Evolutionary conservation across 192 early-diverging fungal species (phyloP).

Genomic region (Lobosporangium transversale): DNA sequence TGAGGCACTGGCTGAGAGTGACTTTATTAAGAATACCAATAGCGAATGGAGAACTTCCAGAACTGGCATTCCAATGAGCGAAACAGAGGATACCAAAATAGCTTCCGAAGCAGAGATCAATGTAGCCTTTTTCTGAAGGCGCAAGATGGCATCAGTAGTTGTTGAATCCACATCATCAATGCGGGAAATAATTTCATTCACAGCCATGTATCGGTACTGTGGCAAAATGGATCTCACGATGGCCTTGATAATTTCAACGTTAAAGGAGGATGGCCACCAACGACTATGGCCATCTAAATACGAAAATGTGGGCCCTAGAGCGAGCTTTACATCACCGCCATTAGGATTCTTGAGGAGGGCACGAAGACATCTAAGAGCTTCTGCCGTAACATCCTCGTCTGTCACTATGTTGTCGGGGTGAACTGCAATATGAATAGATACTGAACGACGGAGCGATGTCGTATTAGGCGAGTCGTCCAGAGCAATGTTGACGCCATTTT

Average conservation of each 20-base stretch:
- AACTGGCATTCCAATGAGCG: constrained; percentile 61
- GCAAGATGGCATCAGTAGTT: constrained; percentile 19
- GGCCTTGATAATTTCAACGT: constrained; percentile 32
- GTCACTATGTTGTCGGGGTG: constrained; percentile 42
- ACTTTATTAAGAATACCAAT: constrained; percentile 52
- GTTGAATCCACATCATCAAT: constrained; percentile 40
- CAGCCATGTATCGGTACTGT: constrained; percentile 61
- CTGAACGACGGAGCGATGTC: constrained; percentile 17
- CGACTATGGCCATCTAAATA: constrained; percentile 47
- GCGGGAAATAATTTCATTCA: constrained; percentile 58
- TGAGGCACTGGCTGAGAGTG: constrained; percentile 14
- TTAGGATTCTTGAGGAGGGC: constrained; percentile 45
- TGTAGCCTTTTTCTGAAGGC: constrained; percentile 55
- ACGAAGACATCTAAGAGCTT: constrained; percentile 47
- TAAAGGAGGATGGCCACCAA: constrained; percentile 54
- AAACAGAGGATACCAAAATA: constrained; percentile 55
- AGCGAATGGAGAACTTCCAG: constrained; percentile 63
- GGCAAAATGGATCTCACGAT: constrained; percentile 49
- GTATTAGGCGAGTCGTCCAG: not conserved
- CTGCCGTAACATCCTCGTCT: constrained; percentile 40
- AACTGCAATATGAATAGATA: constrained; percentile 30
- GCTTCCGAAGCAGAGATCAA: constrained; percentile 55
- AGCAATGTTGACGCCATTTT: constrained; percentile 22
- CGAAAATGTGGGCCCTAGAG: constrained; percentile 33
- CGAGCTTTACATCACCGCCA: constrained; percentile 25